Percentiles rank a stretch among this genome's conserved stretches.
Conservation (phyloP, 192 early-diverging fungal genomes). For the Linnemannia hyalina region DNA sequence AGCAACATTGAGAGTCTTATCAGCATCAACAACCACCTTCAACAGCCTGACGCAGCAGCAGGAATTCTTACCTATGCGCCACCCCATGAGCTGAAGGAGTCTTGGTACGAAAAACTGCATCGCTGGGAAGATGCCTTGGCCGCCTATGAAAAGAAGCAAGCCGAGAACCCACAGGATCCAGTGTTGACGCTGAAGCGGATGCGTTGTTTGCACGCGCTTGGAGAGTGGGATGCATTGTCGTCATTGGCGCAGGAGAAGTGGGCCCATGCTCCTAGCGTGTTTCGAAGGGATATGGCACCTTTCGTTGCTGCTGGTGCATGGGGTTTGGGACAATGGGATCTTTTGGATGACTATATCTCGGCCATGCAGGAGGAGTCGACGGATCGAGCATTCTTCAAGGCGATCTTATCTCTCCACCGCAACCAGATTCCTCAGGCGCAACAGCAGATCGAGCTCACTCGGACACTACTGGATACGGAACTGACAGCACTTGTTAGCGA, state of each 20-base stretch:
- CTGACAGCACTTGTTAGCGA: constrained; percentile 90
- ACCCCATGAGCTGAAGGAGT: constrained; percentile 84
- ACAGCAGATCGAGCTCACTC: constrained; percentile 80
- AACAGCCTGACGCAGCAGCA: constrained; percentile 95
- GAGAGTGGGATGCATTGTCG: constrained; percentile 92
- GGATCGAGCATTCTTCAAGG: constrained; percentile 87
- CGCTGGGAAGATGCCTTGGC: constrained; percentile 94
- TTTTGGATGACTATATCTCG: constrained; percentile 90
- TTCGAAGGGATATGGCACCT: constrained; percentile 82
- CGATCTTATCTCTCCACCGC: constrained; percentile 84
- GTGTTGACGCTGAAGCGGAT: constrained; percentile 86
- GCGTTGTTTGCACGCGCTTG: constrained; percentile 92
- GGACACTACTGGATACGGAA: constrained; percentile 86
- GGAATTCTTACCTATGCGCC: constrained; percentile 95
- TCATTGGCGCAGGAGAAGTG: constrained; percentile 83
- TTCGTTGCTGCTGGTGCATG: constrained; percentile 93
- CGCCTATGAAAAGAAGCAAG: constrained; percentile 83
- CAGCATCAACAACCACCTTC: constrained; percentile 92
- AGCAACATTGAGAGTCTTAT: constrained; percentile 92
- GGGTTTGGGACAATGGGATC: constrained; percentile 89
- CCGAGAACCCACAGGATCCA: constrained; percentile 78
- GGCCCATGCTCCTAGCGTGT: constrained; percentile 70
- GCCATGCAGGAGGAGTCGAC: constrained; percentile 80
- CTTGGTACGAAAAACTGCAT: constrained; percentile 94
- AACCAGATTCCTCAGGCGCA: constrained; percentile 79